A percentile compares a stretch with the other conserved stretches of the same genome.
phyloP scores from a whole-genome alignment of 805 yeast genomes.

The Nakazawaea populi region DNA sequence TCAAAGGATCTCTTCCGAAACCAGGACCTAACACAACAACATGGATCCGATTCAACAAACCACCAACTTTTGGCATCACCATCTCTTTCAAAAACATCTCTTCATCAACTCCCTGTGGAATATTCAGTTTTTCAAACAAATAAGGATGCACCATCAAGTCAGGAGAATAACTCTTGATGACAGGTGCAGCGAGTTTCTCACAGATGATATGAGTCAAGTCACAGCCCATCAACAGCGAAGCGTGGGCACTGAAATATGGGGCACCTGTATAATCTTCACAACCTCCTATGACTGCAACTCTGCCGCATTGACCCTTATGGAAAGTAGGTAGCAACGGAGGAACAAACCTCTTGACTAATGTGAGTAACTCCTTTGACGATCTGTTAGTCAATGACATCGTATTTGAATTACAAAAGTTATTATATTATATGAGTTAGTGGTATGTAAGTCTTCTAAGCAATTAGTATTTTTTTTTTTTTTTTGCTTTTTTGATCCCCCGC shows the following conservation, averaged over 20 bases:
- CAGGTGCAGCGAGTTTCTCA: slow-evolving; percentile 68
- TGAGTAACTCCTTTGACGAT: slow-evolving; percentile 33
- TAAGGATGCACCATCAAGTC: slow-evolving; percentile 96
- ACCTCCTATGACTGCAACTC: slow-evolving; percentile 86
- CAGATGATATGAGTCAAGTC: slow-evolving; percentile 91
- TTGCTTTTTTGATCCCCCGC: too few species aligned
- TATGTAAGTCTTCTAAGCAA: background rate
- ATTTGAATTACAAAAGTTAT: too few species aligned
- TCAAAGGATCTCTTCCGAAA: slow-evolving; percentile 71
- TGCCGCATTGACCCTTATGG: slow-evolving; percentile 91
- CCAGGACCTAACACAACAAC: slow-evolving; percentile 92
- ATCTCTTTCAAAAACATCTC: slow-evolving; percentile 30
- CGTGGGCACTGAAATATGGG: slow-evolving; percentile 84
- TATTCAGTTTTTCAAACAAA: slow-evolving; percentile 38
- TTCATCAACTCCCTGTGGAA: slow-evolving; percentile 17
- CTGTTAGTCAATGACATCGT: slow-evolving; percentile 7
- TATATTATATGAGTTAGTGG: too few species aligned
- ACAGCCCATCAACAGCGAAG: slow-evolving; percentile 79
- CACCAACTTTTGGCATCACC: slow-evolving; percentile 50
- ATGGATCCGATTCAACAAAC: slow-evolving; percentile 62
- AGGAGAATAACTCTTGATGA: slow-evolving; percentile 85
- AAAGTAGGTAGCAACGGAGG: slow-evolving; percentile 72
- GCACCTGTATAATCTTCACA: slow-evolving; percentile 97
- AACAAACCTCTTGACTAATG: slow-evolving; percentile 47
- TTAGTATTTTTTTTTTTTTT: too few species aligned